Conservation (phyloP, 805 yeast species). For the Saturnispora halmiae region DNA sequence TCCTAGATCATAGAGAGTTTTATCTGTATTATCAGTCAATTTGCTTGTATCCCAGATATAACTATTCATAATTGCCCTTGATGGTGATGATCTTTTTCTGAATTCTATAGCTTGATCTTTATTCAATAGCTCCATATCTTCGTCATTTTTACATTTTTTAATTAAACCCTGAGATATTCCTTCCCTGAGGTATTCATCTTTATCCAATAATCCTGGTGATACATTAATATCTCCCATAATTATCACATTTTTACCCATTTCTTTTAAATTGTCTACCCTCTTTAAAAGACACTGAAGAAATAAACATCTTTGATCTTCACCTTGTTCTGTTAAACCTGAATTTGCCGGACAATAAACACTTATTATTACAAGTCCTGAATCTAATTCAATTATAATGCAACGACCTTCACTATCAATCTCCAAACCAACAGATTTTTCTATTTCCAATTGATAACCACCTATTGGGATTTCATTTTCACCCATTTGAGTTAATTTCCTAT, state of each 20-base stretch:
- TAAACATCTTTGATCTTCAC: constrained; percentile 45
- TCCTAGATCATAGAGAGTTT: constrained; percentile 49
- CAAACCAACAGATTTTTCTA: constrained; percentile 24
- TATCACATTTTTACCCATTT: constrained; percentile 56
- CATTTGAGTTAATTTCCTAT: constrained; percentile 19
- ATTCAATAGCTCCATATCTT: constrained; percentile 32
- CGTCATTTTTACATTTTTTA: constrained; percentile 13
- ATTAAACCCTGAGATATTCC: constrained; percentile 33
- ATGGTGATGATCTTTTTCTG: constrained; percentile 30
- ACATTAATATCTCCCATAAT: constrained; percentile 88
- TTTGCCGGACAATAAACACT: constrained; percentile 88
- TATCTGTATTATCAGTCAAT: constrained; percentile 26
- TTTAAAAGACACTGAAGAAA: constrained; percentile 53
- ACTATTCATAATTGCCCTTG: constrained; percentile 39
- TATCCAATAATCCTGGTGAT: constrained; percentile 69
- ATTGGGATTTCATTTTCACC: constrained; percentile 31
- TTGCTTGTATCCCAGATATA: constrained; percentile 27
- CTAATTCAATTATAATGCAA: constrained; percentile 64
- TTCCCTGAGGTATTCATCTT: constrained; percentile 57
- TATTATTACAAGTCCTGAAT: constrained; percentile 50
- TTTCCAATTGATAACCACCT: constrained; percentile 59
- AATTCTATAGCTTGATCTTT: constrained; percentile 26
- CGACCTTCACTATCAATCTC: constrained; percentile 81
- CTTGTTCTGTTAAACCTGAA: constrained; percentile 61
- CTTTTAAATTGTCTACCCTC: constrained; percentile 49